phyloP scores from a whole-genome alignment of 225 moss, liverwort and hornwort species.

The Thuidium tamariscinum region DNA sequence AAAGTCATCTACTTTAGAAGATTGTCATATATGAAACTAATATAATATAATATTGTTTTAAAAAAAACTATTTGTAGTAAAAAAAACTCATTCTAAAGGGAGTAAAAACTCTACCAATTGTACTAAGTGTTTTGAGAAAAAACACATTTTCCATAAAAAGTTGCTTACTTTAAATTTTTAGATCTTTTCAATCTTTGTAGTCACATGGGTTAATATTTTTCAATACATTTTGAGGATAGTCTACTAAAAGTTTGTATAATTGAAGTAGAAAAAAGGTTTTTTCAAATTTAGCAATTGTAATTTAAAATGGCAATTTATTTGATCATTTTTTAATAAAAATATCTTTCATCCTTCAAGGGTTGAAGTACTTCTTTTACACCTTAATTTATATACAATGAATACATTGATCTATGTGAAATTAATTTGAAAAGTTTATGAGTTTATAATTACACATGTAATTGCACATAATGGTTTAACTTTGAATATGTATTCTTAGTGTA shows the following conservation, averaged over 20 bases:
- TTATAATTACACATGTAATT: too few species aligned
- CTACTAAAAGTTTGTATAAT: neutral
- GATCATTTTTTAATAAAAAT: too few species aligned
- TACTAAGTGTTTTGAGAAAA: fast-evolving
- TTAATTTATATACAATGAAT: neutral
- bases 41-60: neutral
- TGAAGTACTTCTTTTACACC: fast-evolving
- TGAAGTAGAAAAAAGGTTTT: neutral
- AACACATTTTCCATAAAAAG: neutral
- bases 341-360: too few species aligned
- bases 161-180: neutral
- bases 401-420: neutral
- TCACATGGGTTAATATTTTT: neutral
- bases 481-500: neutral
- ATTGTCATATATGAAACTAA: neutral
- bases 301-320: too few species aligned
- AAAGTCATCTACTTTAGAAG: neutral
- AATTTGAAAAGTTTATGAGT: neutral
- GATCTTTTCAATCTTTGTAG: neutral
- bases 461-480: neutral
- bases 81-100: neutral
- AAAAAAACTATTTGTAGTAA: neutral
- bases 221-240: too few species aligned
- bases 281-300: too few species aligned
- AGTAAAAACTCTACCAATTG: fast-evolving